phyloP scores from a whole-genome alignment of 345 rosid species.

The Cardamine resedifolia region DNA sequence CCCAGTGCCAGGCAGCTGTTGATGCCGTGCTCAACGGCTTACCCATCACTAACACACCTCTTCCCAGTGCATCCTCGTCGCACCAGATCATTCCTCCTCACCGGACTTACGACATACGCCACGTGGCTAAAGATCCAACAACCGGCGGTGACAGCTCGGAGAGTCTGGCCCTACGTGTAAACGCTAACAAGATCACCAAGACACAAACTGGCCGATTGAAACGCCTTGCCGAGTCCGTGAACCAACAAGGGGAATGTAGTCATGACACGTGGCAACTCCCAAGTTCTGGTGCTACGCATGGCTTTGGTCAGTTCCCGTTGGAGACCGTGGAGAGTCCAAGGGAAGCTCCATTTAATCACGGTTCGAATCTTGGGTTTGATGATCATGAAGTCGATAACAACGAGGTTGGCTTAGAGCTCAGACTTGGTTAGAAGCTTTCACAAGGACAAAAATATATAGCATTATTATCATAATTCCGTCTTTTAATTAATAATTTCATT shows the following conservation, averaged over 20 bases:
- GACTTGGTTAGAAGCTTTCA: constrained; percentile 32
- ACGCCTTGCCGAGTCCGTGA: constrained; percentile 21
- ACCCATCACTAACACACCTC: constrained; percentile 38
- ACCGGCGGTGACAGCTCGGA: constrained; percentile 29
- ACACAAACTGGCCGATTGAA: constrained; percentile 40
- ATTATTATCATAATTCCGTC: not conserved
- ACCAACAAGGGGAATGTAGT: constrained; percentile 34
- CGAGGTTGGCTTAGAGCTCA: constrained; percentile 42
- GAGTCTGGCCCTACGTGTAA: constrained; percentile 19
- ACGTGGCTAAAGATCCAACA: constrained; percentile 47
- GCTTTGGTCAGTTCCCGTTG: constrained; percentile 30
- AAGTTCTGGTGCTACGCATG: constrained; percentile 31
- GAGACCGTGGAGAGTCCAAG: constrained; percentile 16
- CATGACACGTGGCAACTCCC: constrained; percentile 32
- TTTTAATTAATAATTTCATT: constrained; percentile 16
- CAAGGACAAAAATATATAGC: not conserved
- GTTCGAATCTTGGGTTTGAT: constrained; percentile 29
- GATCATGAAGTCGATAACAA: constrained; percentile 34
- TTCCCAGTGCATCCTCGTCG: constrained; percentile 27
- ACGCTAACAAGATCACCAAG: constrained; percentile 32
- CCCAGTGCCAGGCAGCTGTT: constrained; percentile 68
- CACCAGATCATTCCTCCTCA: constrained; percentile 45
- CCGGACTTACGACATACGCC: constrained; percentile 60
- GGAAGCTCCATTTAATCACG: constrained; percentile 14
- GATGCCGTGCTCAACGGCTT: constrained; percentile 56